Base-by-base conservation (phyloP, 176 grass and related monocot genomes). In the Carex pumila region DNA sequence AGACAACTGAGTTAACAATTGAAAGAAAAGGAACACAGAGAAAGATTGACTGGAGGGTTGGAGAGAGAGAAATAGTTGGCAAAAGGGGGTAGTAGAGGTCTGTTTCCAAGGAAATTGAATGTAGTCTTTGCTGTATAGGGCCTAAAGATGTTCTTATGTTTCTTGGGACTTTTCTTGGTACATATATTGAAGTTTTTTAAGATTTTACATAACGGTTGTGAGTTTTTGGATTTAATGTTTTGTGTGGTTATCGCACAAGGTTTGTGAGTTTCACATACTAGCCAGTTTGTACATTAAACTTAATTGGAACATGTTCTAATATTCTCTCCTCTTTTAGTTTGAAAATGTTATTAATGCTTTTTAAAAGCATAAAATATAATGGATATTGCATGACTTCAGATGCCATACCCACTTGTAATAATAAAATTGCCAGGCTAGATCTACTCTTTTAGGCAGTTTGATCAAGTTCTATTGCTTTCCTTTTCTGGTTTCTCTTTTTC, bases 401-500 rank as follows among this genome's bases (percentile, higher is more conserved):
- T 65, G 63, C 11, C 29, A 82, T 79, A 31, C 84, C 63, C 64
- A 67, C 15, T 32, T 70, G 11, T 70, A 43, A n/a, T 10, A 50
- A 50, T 50, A 50, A 50, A 50, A 50, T 50, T 50, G 47, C 47
- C 47, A 50, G 47, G 9, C 79, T 36, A 75, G 56, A 85, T 62
- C 61, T 66, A 7, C 17, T 31, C 65, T 87, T 43, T 41, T 45
- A 54, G 30, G 71, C 49, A 80, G 32, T 12, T 82, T 82, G 71
- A 31, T 89, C n/a, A 82, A 79, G 45, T 37, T 41, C 14, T 34
- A 5, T 1, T 84, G 78, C 86, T 22, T 89, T 87, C 3, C 36
- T 63, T 84, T 88, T 85, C 54, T 65, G 15, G 15, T 29, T 25
- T 59, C 34, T 17, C 25, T 13, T 56, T 83, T 87, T 31, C 61